Conservation (phyloP, 257 asterid genomes). For the Capsicum baccatum region DNA sequence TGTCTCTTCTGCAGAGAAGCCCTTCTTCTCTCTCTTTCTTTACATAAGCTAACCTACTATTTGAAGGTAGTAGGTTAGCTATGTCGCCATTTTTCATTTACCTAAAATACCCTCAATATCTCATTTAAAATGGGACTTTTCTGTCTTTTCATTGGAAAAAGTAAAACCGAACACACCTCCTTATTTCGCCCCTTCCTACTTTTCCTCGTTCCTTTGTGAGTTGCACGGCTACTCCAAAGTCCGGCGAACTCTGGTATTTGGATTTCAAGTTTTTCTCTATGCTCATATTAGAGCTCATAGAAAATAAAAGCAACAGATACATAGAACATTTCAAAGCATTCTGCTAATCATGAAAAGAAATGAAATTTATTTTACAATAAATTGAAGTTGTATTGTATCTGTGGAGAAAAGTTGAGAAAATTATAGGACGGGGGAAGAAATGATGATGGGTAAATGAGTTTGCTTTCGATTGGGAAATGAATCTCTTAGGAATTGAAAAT, state of each 20-base stretch:
- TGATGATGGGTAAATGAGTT: neutral
- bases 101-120: neutral
- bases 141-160: neutral
- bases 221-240: neutral
- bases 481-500: neutral
- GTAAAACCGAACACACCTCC: neutral
- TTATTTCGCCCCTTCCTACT: neutral
- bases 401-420: neutral
- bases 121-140: neutral
- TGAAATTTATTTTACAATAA: too few relatives aligned
- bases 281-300: neutral
- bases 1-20: neutral
- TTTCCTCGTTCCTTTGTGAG: neutral
- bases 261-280: neutral
- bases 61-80: neutral
- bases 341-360: too few relatives aligned
- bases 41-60: neutral
- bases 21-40: neutral
- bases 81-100: neutral
- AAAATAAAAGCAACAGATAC: neutral
- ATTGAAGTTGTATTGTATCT: neutral
- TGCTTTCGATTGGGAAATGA: neutral
- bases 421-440: neutral
- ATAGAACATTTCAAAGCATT: too few relatives aligned
- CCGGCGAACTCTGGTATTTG: neutral